Conservation (phyloP, 1,139 yeast genomes). For the Diutina pseudorugosa region DNA sequence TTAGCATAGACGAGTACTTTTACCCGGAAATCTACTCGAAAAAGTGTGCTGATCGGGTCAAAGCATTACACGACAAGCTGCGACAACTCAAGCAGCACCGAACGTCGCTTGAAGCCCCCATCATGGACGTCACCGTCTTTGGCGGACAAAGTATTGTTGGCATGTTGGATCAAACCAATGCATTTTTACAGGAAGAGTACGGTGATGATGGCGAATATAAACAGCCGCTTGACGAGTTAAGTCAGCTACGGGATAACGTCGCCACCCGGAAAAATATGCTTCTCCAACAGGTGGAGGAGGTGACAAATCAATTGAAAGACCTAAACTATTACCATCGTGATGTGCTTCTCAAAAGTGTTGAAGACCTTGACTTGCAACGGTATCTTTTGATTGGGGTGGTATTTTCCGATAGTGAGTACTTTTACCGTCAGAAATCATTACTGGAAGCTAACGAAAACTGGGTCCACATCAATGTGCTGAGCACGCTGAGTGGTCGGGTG, state of each 20-base stretch:
- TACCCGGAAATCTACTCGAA: not conserved
- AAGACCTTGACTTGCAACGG: not conserved
- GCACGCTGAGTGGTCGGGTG: not conserved
- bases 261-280: not conserved
- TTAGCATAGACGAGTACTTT: not conserved
- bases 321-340: not conserved
- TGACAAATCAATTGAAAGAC: not conserved
- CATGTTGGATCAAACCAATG: not conserved
- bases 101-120: not conserved
- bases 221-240: not conserved
- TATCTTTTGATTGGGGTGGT: not conserved
- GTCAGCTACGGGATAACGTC: not conserved
- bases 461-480: not conserved
- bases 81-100: not conserved
- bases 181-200: not conserved
- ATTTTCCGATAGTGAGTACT: slow-evolving; percentile 1
- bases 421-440: not conserved
- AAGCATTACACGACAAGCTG: not conserved
- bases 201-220: not conserved
- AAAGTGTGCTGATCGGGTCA: not conserved
- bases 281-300: not conserved
- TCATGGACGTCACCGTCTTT: not conserved
- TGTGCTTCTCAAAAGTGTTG: not conserved
- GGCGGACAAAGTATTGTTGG: not conserved
- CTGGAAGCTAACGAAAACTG: not conserved